phyloP scores from a whole-genome alignment of 2,329 filamentous ascomycete species.

The Hymenoscyphus albidus region DNA sequence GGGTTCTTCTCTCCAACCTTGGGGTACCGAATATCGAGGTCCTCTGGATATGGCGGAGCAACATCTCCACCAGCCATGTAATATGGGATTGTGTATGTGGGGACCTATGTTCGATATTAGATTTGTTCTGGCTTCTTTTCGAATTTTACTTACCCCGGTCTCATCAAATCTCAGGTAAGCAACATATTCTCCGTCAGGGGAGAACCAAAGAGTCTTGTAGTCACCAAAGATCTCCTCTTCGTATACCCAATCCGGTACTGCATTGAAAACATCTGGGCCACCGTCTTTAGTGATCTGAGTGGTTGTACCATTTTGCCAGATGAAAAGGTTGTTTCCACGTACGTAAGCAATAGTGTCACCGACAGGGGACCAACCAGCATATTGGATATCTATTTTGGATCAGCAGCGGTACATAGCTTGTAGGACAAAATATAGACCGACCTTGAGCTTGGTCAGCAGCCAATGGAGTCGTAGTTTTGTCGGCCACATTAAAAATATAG shows the following conservation, averaged over 20 bases:
- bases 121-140: background rate
- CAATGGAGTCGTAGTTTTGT: constrained; percentile 51
- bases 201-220: constrained; percentile 52
- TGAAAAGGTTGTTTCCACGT: constrained; percentile 60
- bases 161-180: constrained; percentile 58
- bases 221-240: constrained; percentile 55
- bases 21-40: constrained; percentile 63
- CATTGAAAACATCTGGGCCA: constrained; percentile 59
- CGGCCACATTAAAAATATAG: constrained; percentile 58
- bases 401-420: background rate
- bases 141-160: constrained; percentile 50
- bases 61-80: constrained; percentile 57
- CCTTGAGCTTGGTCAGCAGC: constrained; percentile 47
- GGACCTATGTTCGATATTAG: constrained; percentile 24
- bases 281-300: constrained; percentile 53
- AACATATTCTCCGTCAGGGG: constrained; percentile 51
- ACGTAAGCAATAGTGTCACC: constrained; percentile 63
- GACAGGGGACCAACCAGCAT: constrained; percentile 56
- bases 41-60: constrained; percentile 57
- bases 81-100: constrained; percentile 62
- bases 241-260: constrained; percentile 62
- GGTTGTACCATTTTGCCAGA: constrained; percentile 52
- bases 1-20: constrained; percentile 67
- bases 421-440: background rate
- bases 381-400: constrained; percentile 48